Evolutionary conservation across 2,329 filamentous ascomycete species (phyloP).

Genomic region (Colletotrichum sansevieriae): DNA sequence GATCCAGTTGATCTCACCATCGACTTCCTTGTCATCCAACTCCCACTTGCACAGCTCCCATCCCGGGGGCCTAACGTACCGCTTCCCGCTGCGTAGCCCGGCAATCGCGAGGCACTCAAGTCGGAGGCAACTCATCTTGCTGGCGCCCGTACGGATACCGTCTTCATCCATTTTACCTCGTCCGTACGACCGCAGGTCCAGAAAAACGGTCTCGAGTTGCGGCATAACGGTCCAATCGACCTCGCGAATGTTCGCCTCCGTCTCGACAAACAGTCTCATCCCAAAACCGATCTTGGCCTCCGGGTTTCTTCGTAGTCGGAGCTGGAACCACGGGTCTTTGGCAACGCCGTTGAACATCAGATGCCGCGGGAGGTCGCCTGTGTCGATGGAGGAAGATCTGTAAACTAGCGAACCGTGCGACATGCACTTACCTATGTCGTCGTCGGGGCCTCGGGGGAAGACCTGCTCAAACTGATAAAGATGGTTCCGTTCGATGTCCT

Average conservation of each 20-base stretch:
- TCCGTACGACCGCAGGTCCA: slow-evolving; percentile 33
- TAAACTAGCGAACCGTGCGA: slow-evolving; percentile 24
- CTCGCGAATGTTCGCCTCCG: background rate
- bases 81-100: slow-evolving; percentile 17
- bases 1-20: slow-evolving; percentile 35
- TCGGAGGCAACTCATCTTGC: slow-evolving; percentile 28
- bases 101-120: slow-evolving; percentile 28
- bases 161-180: background rate
- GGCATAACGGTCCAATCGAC: slow-evolving; percentile 29
- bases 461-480: slow-evolving; percentile 19
- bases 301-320: slow-evolving; percentile 22
- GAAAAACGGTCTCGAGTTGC: slow-evolving; percentile 33
- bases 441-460: slow-evolving; percentile 8
- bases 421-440: slow-evolving; percentile 30
- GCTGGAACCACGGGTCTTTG: slow-evolving; percentile 14
- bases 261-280: slow-evolving; percentile 27
- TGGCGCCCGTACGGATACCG: slow-evolving; percentile 23
- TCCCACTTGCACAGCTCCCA: slow-evolving; percentile 12
- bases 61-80: background rate
- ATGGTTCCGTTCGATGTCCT: slow-evolving; percentile 3
- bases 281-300: background rate
- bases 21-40: slow-evolving; percentile 19
- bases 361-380: slow-evolving; percentile 10
- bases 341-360: slow-evolving; percentile 31
- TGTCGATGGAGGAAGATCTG: no score